Conservation (phyloP, 2,329 filamentous ascomycete species). For the Aureobasidium sp. region DNA sequence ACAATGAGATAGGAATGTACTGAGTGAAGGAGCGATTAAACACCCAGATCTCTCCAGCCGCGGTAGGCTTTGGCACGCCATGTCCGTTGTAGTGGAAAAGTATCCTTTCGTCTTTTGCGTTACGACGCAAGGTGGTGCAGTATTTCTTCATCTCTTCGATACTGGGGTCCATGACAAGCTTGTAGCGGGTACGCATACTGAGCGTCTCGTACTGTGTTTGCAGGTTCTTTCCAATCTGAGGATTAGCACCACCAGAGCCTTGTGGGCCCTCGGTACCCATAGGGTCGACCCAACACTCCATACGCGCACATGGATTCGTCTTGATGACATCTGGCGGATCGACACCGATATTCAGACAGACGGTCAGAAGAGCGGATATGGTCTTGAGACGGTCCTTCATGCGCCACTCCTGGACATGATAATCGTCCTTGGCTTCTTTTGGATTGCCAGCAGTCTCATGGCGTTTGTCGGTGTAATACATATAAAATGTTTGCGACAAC, state of each 20-base stretch:
- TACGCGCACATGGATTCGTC: conserved; percentile 82
- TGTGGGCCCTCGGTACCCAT: conserved; percentile 63
- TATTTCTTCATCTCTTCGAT: conserved; percentile 98
- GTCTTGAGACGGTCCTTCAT: conserved; percentile 96
- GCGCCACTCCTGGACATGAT: conserved; percentile 76
- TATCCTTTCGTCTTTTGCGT: conserved; percentile 91
- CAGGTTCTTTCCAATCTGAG: conserved; percentile 91
- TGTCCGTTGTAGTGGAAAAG: conserved; percentile 99
- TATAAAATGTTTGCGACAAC: conserved; percentile 89
- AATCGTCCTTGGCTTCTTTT: conserved; percentile 37
- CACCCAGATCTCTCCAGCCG: conserved; percentile 96
- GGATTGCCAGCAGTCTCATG: conserved; percentile 91
- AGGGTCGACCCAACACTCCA: conserved; percentile 96
- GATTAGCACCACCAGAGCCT: conserved; percentile 43
- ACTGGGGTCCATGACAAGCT: conserved; percentile 91
- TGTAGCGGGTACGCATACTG: conserved; percentile 91
- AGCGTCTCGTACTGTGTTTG: conserved; percentile 94
- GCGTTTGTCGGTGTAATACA: conserved; percentile 98
- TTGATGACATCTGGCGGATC: conserved; percentile 96
- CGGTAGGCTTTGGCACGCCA: conserved; percentile 89
- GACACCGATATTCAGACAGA: conserved; percentile 95
- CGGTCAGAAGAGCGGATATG: conserved; percentile 84
- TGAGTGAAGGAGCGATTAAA: conserved; percentile 99
- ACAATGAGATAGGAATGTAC: conserved; percentile 93
- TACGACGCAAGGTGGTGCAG: conserved; percentile 77